Percentiles rank a stretch among this genome's conserved stretches.
These are phyloP conservation scores for Cryptococcus neoformans DNA, from an alignment of 1,284 basidiomycete genomes.

Conservation along the genomic window DNA sequence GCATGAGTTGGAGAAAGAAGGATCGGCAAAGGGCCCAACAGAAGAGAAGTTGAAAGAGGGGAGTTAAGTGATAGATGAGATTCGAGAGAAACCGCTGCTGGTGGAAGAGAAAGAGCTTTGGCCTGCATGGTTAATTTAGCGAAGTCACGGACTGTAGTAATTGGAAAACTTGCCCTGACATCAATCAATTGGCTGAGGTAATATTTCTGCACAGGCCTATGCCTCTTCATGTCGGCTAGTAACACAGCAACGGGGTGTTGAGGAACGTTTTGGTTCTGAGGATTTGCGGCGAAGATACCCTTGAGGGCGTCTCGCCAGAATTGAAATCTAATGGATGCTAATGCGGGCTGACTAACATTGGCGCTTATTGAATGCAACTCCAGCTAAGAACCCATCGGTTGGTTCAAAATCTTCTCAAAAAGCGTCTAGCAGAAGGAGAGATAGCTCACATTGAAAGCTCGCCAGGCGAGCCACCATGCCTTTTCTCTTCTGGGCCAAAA, in stretches of 20 bases:
- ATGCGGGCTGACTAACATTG: constrained; percentile 68
- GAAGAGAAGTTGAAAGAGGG: constrained; percentile 70
- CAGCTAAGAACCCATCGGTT: constrained; percentile 54
- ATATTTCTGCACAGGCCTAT: constrained; percentile 54
- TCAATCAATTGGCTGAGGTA: constrained; percentile 83
- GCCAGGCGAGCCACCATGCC: constrained; percentile 72
- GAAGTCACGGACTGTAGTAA: neutral
- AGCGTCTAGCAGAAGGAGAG: neutral
- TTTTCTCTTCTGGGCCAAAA: constrained; percentile 68
- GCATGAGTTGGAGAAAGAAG: constrained; percentile 56
- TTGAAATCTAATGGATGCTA: constrained; percentile 85
- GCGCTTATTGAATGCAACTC: constrained; percentile 81
- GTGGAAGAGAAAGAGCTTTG: constrained; percentile 64
- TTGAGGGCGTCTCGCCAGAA: constrained; percentile 89
- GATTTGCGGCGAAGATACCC: constrained; percentile 50
- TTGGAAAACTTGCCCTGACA: constrained; percentile 61
- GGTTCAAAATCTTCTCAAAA: neutral
- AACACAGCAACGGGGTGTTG: constrained; percentile 80
- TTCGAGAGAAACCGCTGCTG: constrained; percentile 64
- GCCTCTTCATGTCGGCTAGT: constrained; percentile 60
- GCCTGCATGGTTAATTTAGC: constrained; percentile 54
- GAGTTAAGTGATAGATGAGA: constrained; percentile 69
- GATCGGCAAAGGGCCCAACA: constrained; percentile 70
- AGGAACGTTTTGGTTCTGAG: constrained; percentile 46
- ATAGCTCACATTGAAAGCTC: constrained; percentile 78